These are phyloP conservation scores for Xylaria arbuscula DNA, from an alignment of 2,329 filamentous ascomycete species.

Conservation along the genomic window DNA sequence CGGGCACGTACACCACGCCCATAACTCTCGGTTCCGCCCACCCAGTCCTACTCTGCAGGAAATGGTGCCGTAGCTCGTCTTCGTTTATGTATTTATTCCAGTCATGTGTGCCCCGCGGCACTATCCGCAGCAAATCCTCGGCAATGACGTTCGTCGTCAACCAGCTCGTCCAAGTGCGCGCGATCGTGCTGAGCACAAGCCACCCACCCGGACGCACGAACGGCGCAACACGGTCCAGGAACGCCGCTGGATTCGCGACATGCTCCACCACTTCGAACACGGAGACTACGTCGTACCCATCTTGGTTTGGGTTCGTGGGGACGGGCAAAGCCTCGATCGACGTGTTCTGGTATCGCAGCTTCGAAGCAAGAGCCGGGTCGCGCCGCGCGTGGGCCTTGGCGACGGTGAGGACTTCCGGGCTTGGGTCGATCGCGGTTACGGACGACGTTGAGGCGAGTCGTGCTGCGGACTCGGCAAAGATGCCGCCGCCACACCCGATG, in stretches of 20 bases:
- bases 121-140: constrained; percentile 86
- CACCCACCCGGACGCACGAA: constrained; percentile 92
- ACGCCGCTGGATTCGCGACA: constrained; percentile 78
- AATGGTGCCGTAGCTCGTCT: constrained; percentile 73
- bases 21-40: constrained; percentile 73
- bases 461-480: constrained; percentile 90
- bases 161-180: constrained; percentile 88
- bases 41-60: constrained; percentile 59
- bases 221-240: constrained; percentile 75
- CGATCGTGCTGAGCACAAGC: constrained; percentile 92
- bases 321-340: constrained; percentile 76
- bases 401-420: constrained; percentile 76
- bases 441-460: constrained; percentile 70
- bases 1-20: constrained; percentile 91
- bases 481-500: constrained; percentile 94
- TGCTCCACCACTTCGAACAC: constrained; percentile 97
- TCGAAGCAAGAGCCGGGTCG: constrained; percentile 74
- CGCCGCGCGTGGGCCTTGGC: constrained; percentile 79
- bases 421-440: constrained; percentile 84
- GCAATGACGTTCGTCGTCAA: constrained; percentile 92
- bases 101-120: constrained; percentile 93
- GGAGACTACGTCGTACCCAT: constrained; percentile 81
- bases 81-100: constrained; percentile 97
- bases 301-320: constrained; percentile 50
- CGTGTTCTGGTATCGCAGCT: constrained; percentile 78